Conservation (phyloP, 129 eudicot genomes). For the Flaveria linearis region DNA sequence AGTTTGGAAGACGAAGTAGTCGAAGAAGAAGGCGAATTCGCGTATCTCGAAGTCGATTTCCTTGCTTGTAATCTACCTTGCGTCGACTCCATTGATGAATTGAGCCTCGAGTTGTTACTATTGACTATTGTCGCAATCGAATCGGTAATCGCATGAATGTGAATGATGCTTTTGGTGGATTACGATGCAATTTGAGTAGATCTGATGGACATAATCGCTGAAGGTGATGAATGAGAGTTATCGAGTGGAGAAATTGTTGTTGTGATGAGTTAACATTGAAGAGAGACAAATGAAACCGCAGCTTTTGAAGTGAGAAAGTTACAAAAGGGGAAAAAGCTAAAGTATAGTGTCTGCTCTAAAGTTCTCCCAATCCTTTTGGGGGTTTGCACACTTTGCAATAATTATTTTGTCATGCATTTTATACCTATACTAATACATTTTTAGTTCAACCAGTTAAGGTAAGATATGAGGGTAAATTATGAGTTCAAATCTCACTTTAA, state of each 20-base stretch:
- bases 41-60: slow-evolving; percentile 38
- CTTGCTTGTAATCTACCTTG: slow-evolving; percentile 35
- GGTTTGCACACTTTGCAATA: neutral
- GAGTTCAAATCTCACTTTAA: no score
- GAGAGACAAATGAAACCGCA: slow-evolving; percentile 26
- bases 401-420: neutral
- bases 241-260: slow-evolving; percentile 1
- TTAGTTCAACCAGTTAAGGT: no score
- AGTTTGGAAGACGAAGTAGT: slow-evolving; percentile 79
- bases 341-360: neutral
- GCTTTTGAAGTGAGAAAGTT: slow-evolving; percentile 24
- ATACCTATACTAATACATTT: no score
- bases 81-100: slow-evolving; percentile 54
- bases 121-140: neutral
- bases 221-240: slow-evolving; percentile 12
- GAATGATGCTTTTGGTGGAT: neutral
- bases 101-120: neutral
- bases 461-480: no score
- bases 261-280: slow-evolving; percentile 32
- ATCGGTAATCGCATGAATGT: slow-evolving; percentile 13
- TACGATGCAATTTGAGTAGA: slow-evolving; percentile 11
- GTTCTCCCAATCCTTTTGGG: neutral
- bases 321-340: slow-evolving; percentile 12
- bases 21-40: slow-evolving; percentile 64
- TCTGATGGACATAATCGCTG: slow-evolving; percentile 15